Conservation (phyloP, 225 moss, liverwort and hornwort genomes). For the Marchantia polymorpha region DNA sequence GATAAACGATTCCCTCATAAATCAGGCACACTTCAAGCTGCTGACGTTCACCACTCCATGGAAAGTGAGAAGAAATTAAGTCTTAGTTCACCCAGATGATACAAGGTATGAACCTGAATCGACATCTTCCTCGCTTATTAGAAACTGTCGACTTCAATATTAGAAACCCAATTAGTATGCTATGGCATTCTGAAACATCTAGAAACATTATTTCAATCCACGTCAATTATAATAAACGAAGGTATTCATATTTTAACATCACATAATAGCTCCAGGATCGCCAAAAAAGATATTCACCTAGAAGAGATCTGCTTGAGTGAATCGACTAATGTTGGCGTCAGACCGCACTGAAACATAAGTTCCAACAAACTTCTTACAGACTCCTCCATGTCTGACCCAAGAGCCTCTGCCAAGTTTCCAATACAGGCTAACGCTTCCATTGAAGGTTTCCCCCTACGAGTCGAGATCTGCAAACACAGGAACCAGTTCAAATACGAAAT, state of each 20-base stretch:
- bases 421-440: slow-evolving; percentile 83
- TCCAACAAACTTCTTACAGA: slow-evolving; percentile 70
- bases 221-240: too few species aligned
- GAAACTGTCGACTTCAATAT: too few species aligned
- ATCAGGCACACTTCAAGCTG: not conserved
- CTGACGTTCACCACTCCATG: not conserved
- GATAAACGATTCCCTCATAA: too few species aligned
- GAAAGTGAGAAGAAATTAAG: not conserved
- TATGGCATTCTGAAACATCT: too few species aligned
- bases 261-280: not conserved
- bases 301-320: slow-evolving; percentile 71
- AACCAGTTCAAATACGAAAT: not conserved
- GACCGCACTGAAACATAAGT: slow-evolving; percentile 80
- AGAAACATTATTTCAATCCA: too few species aligned
- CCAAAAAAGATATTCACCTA: slow-evolving; percentile 45
- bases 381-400: slow-evolving; percentile 76
- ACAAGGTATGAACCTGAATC: too few species aligned
- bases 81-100: not conserved
- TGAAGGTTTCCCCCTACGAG: slow-evolving; percentile 78
- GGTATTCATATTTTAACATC: too few species aligned
- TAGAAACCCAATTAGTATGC: too few species aligned
- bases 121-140: too few species aligned
- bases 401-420: slow-evolving; percentile 82
- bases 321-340: slow-evolving; percentile 62
- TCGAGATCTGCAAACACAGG: slow-evolving; percentile 56